A percentile compares a stretch with the other conserved stretches of the same genome.
Conservation (phyloP, 164 flowering plant genomes). For the Kingdonia uniflora region DNA sequence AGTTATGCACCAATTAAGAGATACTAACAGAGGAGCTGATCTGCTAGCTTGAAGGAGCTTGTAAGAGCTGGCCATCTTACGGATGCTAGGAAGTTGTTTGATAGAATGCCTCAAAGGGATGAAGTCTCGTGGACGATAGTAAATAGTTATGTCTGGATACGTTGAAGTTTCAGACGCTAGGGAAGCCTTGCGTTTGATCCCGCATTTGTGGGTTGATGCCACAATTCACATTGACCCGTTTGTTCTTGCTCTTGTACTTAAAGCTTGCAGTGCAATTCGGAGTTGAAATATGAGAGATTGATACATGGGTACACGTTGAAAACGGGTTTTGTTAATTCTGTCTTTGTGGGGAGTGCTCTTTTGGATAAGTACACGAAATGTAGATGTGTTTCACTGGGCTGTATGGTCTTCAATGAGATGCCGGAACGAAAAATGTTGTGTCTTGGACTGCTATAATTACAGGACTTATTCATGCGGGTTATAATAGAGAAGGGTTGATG, state of each 20-base stretch:
- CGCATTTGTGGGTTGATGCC: neutral
- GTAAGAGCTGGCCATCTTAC: neutral
- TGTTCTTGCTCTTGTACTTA: neutral
- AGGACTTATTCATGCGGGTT: neutral
- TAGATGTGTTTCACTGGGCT: no score
- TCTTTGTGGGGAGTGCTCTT: conserved; percentile 2
- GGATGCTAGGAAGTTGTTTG: neutral
- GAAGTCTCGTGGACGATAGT: neutral
- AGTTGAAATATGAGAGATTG: neutral
- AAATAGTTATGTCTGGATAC: neutral
- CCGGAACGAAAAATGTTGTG: neutral
- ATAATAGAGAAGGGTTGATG: neutral
- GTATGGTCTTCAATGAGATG: neutral
- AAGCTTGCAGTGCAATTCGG: neutral
- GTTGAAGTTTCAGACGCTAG: neutral
- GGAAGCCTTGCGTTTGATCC: neutral
- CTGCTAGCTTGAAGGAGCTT: neutral
- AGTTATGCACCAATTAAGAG: no score
- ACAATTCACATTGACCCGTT: neutral
- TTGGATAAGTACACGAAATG: neutral
- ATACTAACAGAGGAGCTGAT: no score
- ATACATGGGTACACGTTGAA: conserved; percentile 1
- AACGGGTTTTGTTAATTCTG: neutral
- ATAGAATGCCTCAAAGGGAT: neutral
- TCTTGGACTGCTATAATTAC: neutral